A percentile compares a stretch with the other conserved stretches of the same genome.
Conservation (phyloP, 345 rosid species). For the Linum usitatissimum region DNA sequence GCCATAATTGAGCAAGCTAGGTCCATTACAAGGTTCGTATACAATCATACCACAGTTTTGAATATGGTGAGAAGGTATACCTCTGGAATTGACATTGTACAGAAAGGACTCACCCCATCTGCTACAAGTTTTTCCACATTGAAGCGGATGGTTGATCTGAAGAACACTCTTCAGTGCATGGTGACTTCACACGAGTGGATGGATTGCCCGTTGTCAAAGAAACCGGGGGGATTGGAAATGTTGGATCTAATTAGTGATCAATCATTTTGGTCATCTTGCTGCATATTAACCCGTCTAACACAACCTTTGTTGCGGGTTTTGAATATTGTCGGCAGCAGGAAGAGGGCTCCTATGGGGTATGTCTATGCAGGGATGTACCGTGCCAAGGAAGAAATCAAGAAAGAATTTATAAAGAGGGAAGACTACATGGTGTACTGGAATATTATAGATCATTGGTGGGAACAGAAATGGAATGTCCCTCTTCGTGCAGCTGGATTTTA, state of each 20-base stretch:
- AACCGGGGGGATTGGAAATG: conserved; percentile 60
- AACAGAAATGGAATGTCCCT: conserved; percentile 57
- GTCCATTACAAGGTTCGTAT: conserved; percentile 21
- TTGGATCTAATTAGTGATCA: conserved; percentile 51
- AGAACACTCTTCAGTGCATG: not conserved
- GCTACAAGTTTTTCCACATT: not conserved
- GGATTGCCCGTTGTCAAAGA: conserved; percentile 34
- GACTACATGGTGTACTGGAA: conserved; percentile 72
- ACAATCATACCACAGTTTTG: conserved; percentile 8
- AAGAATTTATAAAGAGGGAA: conserved; percentile 49
- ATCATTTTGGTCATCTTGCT: conserved; percentile 71
- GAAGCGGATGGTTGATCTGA: not conserved
- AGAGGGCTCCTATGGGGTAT: conserved; percentile 80
- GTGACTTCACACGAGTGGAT: not conserved
- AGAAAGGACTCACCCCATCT: not conserved
- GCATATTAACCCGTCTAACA: conserved; percentile 38
- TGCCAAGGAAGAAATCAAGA: conserved; percentile 75
- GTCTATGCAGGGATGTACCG: conserved; percentile 68
- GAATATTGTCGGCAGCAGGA: conserved; percentile 41
- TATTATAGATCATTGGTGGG: conserved; percentile 76
- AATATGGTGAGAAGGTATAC: not conserved
- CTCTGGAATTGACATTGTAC: not conserved
- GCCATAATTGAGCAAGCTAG: conserved; percentile 14
- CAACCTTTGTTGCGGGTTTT: conserved; percentile 54
- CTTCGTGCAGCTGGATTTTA: conserved; percentile 84